Conservation (phyloP, 257 asterid genomes). For the Solanum arcanum region DNA sequence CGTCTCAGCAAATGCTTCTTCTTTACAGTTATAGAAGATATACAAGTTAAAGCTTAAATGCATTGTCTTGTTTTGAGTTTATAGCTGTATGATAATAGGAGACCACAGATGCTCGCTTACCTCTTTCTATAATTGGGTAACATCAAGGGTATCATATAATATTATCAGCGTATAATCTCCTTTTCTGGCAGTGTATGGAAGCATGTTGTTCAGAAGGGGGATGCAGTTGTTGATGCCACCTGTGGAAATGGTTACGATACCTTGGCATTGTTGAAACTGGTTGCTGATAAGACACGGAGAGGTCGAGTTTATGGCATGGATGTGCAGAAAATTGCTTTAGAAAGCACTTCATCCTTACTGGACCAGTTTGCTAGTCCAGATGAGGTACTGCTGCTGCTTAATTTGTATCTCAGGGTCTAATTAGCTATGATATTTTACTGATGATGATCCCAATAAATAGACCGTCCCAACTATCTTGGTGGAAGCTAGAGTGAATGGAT, state of each 20-base stretch:
- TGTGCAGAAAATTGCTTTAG: constrained; percentile 67
- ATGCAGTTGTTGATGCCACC: constrained; percentile 78
- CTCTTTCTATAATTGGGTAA: neutral
- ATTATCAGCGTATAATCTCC: neutral
- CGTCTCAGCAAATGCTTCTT: neutral
- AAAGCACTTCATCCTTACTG: constrained; percentile 58
- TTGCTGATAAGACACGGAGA: constrained; percentile 36
- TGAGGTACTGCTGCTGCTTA: constrained; percentile 29
- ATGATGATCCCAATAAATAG: neutral
- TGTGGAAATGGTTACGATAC: constrained; percentile 96
- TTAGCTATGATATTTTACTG: neutral
- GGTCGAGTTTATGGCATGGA: constrained; percentile 88
- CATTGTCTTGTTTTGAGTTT: neutral
- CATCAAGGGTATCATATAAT: neutral
- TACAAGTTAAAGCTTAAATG: neutral
- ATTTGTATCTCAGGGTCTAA: neutral
- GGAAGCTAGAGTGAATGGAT: neutral
- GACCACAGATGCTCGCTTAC: neutral
- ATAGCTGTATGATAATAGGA: neutral
- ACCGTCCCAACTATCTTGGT: neutral
- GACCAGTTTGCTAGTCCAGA: constrained; percentile 41
- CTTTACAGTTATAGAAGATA: neutral
- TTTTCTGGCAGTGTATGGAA: constrained; percentile 55
- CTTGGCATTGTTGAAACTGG: constrained; percentile 52
- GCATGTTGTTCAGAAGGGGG: constrained; percentile 69